phyloP scores from a whole-genome alignment of 768 basidiomycete species.

The Kwoniella dendrophila region DNA sequence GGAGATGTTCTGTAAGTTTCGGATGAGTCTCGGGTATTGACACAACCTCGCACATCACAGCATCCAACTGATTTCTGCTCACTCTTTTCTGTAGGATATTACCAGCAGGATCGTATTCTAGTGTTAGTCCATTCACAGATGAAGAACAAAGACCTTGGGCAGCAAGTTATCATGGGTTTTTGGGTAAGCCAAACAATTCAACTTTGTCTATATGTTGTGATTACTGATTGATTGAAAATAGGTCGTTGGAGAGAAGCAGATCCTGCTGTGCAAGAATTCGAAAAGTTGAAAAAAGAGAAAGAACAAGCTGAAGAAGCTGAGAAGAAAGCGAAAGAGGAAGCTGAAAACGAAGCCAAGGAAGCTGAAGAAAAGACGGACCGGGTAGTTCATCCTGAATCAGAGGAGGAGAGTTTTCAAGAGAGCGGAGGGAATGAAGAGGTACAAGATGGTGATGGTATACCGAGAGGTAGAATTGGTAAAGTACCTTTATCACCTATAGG shows the following conservation, averaged over 20 bases:
- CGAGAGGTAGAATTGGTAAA: slow-evolving; percentile 6
- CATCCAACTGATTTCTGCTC: no score
- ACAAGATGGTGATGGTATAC: slow-evolving; percentile 2
- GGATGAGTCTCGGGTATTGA: no score
- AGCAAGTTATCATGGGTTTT: slow-evolving; percentile 42
- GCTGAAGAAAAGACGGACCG: not conserved
- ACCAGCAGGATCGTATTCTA: slow-evolving; percentile 43
- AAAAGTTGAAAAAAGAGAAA: slow-evolving; percentile 37
- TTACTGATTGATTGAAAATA: not conserved
- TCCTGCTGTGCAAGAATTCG: slow-evolving; percentile 37
- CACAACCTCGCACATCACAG: no score
- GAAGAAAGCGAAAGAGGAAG: slow-evolving; percentile 14
- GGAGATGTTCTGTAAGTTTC: slow-evolving; percentile 45
- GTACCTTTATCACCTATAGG: slow-evolving; percentile 15
- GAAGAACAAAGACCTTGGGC: slow-evolving; percentile 46
- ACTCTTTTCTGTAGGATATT: slow-evolving; percentile 28
- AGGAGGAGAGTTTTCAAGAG: not conserved
- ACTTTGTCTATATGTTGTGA: not conserved
- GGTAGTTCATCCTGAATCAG: not conserved
- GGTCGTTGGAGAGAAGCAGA: slow-evolving; percentile 43
- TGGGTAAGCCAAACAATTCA: slow-evolving; percentile 22
- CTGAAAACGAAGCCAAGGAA: slow-evolving; percentile 10
- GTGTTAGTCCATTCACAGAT: slow-evolving; percentile 36
- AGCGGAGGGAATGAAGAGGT: not conserved
- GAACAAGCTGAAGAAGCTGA: slow-evolving; percentile 31